Conservation (phyloP, 345 rosid species). For the Eutrema yunnanense region DNA sequence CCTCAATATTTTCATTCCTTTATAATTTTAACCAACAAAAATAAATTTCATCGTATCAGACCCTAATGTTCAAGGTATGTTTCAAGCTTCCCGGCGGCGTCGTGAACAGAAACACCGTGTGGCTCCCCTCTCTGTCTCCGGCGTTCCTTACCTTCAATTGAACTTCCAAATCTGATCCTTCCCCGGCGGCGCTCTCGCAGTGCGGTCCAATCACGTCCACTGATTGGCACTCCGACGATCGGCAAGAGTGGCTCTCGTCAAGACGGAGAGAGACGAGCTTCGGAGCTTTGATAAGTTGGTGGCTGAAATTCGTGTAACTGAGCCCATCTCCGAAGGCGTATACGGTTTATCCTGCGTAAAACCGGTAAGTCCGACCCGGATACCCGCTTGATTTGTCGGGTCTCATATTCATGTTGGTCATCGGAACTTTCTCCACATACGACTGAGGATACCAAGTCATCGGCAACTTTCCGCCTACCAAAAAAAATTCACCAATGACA, state of each 20-base stretch:
- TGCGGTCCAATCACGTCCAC: slow-evolving; percentile 36
- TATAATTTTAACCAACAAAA: too few species aligned
- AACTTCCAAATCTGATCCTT: slow-evolving; percentile 35
- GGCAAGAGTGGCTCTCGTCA: slow-evolving; percentile 47
- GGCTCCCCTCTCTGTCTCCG: slow-evolving; percentile 50
- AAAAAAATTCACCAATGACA: slow-evolving; percentile 5
- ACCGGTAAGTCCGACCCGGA: slow-evolving; percentile 71
- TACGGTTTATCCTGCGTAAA: slow-evolving; percentile 64
- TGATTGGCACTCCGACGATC: slow-evolving; percentile 50
- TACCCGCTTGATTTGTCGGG: slow-evolving; percentile 52
- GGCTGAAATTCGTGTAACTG: slow-evolving; percentile 44
- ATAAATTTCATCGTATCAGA: neutral
- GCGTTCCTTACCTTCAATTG: slow-evolving; percentile 47
- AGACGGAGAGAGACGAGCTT: slow-evolving; percentile 32
- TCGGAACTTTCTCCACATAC: slow-evolving; percentile 49
- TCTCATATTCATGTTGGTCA: slow-evolving; percentile 84
- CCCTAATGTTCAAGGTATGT: slow-evolving; percentile 25
- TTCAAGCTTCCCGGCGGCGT: slow-evolving; percentile 72
- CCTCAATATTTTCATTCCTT: neutral
- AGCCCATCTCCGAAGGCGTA: slow-evolving; percentile 61
- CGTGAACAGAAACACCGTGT: slow-evolving; percentile 67
- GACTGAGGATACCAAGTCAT: slow-evolving; percentile 88
- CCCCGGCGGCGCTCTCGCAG: slow-evolving; percentile 31
- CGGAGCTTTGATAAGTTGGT: slow-evolving; percentile 47
- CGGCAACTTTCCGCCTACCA: slow-evolving; percentile 57